A percentile compares a stretch with the other conserved stretches of the same genome.
Conservation (phyloP, 2,329 filamentous ascomycete species). For the Xylariaceae sp. region DNA sequence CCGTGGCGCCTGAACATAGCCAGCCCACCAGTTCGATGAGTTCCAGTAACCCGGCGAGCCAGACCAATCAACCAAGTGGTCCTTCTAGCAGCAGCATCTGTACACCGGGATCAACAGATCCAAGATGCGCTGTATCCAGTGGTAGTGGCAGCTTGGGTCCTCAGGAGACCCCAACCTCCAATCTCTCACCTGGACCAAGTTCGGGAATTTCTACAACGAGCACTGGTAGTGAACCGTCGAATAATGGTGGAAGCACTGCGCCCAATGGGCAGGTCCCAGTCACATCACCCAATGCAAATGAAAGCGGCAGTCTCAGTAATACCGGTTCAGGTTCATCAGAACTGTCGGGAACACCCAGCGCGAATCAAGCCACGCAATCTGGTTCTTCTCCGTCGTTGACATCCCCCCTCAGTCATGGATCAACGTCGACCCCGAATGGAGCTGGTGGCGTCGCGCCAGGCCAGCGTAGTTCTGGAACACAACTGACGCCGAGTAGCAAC, state of each 20-base stretch:
- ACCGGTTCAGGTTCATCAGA: conserved; percentile 12
- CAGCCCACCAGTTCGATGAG: conserved; percentile 6
- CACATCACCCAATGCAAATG: conserved; percentile 1
- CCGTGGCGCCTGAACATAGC: conserved; percentile 12
- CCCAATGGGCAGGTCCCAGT: conserved; percentile 1
- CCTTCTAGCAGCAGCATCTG: conserved; percentile 6
- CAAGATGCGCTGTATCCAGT: conserved; percentile 14
- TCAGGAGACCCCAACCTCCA: background rate
- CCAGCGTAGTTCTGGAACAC: conserved; percentile 13
- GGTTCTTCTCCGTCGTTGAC: background rate
- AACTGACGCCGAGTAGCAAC: conserved; percentile 6
- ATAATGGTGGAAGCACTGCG: conserved; percentile 11
- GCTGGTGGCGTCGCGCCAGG: conserved; percentile 17
- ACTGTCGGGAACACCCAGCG: background rate
- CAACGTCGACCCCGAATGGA: conserved; percentile 16
- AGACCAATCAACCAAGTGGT: background rate
- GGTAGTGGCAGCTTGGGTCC: conserved; percentile 7
- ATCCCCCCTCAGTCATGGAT: conserved; percentile 4
- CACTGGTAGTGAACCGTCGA: conserved; percentile 5
- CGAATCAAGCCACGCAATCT: conserved; percentile 11
- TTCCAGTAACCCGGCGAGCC: background rate
- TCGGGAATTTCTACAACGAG: background rate
- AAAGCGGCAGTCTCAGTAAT: conserved; percentile 1
- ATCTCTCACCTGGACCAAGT: background rate
- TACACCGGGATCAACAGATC: conserved; percentile 15